These are phyloP conservation scores for Raffaelea arxii DNA, from an alignment of 2,329 filamentous ascomycete species.

Conservation along the genomic window DNA sequence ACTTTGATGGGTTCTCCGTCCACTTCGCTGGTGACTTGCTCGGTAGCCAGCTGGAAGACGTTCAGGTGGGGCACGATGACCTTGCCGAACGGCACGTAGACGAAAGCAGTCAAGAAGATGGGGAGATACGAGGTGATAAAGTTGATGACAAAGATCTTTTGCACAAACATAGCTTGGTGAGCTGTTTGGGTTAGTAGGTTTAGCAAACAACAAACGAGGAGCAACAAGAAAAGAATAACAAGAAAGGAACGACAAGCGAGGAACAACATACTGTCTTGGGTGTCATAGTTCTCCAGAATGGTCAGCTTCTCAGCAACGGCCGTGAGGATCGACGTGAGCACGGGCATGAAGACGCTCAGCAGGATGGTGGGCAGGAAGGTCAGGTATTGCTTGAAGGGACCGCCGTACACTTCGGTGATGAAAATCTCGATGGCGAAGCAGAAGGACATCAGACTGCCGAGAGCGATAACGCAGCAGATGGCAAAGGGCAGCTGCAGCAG, in stretches of 20 bases:
- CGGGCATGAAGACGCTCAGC: slow-evolving; percentile 71
- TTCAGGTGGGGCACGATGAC: slow-evolving; percentile 79
- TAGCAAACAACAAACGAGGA: neutral
- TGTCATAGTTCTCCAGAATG: slow-evolving; percentile 86
- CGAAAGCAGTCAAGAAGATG: slow-evolving; percentile 66
- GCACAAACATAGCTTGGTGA: slow-evolving; percentile 73
- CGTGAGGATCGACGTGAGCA: slow-evolving; percentile 67
- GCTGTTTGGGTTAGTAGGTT: slow-evolving; percentile 29
- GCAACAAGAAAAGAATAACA: neutral
- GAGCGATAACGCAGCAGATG: slow-evolving; percentile 56
- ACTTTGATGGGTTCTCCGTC: slow-evolving; percentile 11
- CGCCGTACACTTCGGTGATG: slow-evolving; percentile 86
- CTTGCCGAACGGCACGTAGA: slow-evolving; percentile 77
- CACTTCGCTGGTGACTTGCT: slow-evolving; percentile 17
- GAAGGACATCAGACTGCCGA: slow-evolving; percentile 73
- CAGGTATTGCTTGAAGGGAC: slow-evolving; percentile 75
- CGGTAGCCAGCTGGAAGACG: slow-evolving; percentile 65
- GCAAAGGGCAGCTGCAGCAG: slow-evolving; percentile 79
- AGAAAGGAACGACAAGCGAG: too few relatives aligned
- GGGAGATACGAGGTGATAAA: slow-evolving; percentile 74
- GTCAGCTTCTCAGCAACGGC: slow-evolving; percentile 68
- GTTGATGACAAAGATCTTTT: slow-evolving; percentile 86
- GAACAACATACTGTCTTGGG: slow-evolving; percentile 54
- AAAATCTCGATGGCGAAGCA: slow-evolving; percentile 94
- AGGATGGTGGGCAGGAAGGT: slow-evolving; percentile 82